Base-by-base conservation (phyloP, 352 stramenopile species). In the Stramenopiles sp. region DNA sequence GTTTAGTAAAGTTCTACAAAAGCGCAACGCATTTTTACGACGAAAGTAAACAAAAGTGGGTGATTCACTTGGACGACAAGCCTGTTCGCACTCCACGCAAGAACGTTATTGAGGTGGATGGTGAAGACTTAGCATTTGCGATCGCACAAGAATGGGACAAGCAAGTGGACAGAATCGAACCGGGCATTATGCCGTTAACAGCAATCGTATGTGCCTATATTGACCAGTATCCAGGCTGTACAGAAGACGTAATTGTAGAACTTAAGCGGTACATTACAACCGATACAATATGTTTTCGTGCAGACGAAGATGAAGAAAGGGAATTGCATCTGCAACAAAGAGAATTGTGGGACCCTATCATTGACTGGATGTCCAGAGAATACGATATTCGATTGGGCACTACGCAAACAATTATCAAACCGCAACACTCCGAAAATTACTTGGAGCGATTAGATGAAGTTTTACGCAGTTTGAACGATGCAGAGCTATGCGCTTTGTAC, bases 281-380 rank as follows among this genome's bases (percentile, higher is more conserved):
- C 55, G 91, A 95, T 84, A 94, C 91, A 7, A 84, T 87, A 0
- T 93, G 89, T 81, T 93, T 91, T 84, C 89, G 84, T 83, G 86
- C 86, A 7, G 88, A 91, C 81, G 84, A 85, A 0, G 84, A 85
- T 55, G 39, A 55, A 14, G 4, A 55, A 55, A 55, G 14, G 14
- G 39, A 55, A 55, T 55, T 55, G 14, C 14, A 14, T 14, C 14
- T 55, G 14, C 39, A 55, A 55, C 39, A 55, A 55, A 55, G 39
- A 55, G 39, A 55, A 55, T 14, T 55, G 14, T 55, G 39, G 39
- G 39, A 55, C 14, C 39, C 39, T 55, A 55, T 55, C 39, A 55
- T 55, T 14, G 39, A 55, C 14, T 55, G 39, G 39, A 55, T 55
- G 39, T 55, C 39, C 39, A 14, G 14, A 14, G 39, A 55, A 55